These are phyloP conservation scores for Fraxinus dipetala DNA, from an alignment of 305 asterid genomes.

Conservation along the genomic window DNA sequence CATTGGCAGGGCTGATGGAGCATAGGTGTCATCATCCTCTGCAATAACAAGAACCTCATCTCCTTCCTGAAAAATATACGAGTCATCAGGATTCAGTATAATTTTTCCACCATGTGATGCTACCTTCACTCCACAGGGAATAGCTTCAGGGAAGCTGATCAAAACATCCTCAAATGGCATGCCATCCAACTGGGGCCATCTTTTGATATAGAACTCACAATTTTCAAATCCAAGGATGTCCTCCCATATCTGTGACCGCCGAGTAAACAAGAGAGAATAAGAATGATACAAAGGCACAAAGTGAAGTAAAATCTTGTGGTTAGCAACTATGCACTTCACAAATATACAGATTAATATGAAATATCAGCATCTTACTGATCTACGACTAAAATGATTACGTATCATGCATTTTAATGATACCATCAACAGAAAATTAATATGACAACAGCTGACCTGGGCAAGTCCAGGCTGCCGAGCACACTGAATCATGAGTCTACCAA, in stretches of 20 bases:
- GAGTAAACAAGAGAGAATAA: conserved; percentile 21
- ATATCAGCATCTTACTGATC: neutral
- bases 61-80: conserved; percentile 79
- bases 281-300: conserved; percentile 18
- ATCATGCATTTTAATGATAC: conserved; percentile 7
- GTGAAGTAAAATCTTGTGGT: conserved; percentile 10
- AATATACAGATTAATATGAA: conserved; percentile 4
- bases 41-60: conserved; percentile 92
- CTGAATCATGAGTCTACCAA: conserved; percentile 91
- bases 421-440: conserved; percentile 1
- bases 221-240: conserved; percentile 94
- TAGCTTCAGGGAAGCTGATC: conserved; percentile 84
- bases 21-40: conserved; percentile 87
- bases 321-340: neutral
- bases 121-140: conserved; percentile 90
- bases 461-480: conserved; percentile 98
- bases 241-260: conserved; percentile 75
- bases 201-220: conserved; percentile 85
- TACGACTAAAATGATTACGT: conserved; percentile 6
- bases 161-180: conserved; percentile 84
- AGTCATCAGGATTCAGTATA: conserved; percentile 68
- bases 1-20: conserved; percentile 72
- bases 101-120: conserved; percentile 83
- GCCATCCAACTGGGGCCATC: conserved; percentile 83
- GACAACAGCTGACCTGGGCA: conserved; percentile 69